phyloP scores from a whole-genome alignment of 1,284 basidiomycete genomes.

The Boletus semigastroideus region DNA sequence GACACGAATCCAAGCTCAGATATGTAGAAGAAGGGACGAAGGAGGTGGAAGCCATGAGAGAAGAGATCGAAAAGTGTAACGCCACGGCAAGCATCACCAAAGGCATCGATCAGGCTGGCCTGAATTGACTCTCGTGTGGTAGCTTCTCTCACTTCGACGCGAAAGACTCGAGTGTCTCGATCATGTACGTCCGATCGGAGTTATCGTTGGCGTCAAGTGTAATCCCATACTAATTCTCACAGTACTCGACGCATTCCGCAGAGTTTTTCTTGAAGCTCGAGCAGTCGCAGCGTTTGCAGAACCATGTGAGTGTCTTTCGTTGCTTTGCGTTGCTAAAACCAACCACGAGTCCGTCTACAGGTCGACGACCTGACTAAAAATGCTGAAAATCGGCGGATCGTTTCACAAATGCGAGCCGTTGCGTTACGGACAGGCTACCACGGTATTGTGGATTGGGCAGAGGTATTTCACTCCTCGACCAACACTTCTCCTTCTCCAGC shows the following conservation, averaged over 20 bases:
- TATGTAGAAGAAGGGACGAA: neutral
- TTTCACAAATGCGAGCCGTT: neutral
- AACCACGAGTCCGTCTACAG: neutral
- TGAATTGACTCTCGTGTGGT: neutral
- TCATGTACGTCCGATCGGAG: neutral
- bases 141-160: neutral
- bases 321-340: neutral
- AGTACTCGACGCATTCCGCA: neutral
- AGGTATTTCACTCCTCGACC: neutral
- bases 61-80: neutral
- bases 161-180: neutral
- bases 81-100: neutral
- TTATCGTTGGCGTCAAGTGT: neutral
- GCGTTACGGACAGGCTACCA: neutral
- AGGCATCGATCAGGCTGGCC: too few species aligned
- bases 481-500: neutral
- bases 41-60: neutral
- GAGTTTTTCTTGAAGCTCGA: constrained; percentile 1
- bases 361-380: neutral
- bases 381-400: neutral
- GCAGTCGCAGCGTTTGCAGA: neutral
- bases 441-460: constrained; percentile 4
- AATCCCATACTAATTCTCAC: too few species aligned
- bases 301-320: neutral
- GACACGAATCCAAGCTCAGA: neutral